These are phyloP conservation scores for Pythium oligandrum DNA, from an alignment of 352 stramenopile genomes.

Conservation along the genomic window DNA sequence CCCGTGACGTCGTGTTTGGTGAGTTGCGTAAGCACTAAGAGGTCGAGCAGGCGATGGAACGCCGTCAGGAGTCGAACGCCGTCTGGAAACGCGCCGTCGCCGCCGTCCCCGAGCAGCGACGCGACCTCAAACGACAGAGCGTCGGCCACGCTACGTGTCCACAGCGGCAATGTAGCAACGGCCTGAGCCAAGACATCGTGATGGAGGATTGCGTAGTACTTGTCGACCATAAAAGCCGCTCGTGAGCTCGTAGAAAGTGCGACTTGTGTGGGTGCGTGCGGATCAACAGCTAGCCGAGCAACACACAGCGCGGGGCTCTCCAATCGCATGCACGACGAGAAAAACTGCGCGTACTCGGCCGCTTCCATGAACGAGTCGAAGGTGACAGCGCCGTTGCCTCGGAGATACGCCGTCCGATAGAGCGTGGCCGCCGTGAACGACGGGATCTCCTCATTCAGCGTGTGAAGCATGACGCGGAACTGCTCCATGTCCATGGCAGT, in stretches of 20 bases:
- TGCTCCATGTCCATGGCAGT: slow-evolving; percentile 89
- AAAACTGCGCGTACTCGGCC: slow-evolving; percentile 83
- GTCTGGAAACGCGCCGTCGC: slow-evolving; percentile 25
- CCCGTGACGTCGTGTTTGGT: slow-evolving; percentile 53
- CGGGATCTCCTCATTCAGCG: slow-evolving; percentile 74
- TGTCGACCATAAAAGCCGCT: slow-evolving; percentile 46
- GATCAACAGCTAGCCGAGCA: slow-evolving; percentile 17
- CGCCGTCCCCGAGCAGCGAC: slow-evolving; percentile 31
- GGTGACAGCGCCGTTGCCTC: slow-evolving; percentile 72
- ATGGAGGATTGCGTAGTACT: slow-evolving; percentile 48
- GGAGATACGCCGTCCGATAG: slow-evolving; percentile 58
- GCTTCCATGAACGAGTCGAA: slow-evolving; percentile 88
- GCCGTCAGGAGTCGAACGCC: slow-evolving; percentile 48
- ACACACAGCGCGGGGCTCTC: slow-evolving; percentile 52
- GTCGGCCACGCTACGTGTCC: slow-evolving; percentile 50
- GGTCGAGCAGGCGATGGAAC: slow-evolving; percentile 58
- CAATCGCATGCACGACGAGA: slow-evolving; percentile 81
- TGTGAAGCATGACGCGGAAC: slow-evolving; percentile 84
- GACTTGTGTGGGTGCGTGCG: slow-evolving; percentile 19
- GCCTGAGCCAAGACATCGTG: slow-evolving; percentile 34
- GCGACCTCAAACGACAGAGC: slow-evolving; percentile 49
- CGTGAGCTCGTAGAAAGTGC: slow-evolving; percentile 38
- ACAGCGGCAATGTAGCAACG: slow-evolving; percentile 33
- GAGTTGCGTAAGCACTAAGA: slow-evolving; percentile 40
- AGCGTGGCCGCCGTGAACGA: slow-evolving; percentile 54